Conservation (phyloP, 176 grass and related monocot species). For the Echinochloa phyllopogon region DNA sequence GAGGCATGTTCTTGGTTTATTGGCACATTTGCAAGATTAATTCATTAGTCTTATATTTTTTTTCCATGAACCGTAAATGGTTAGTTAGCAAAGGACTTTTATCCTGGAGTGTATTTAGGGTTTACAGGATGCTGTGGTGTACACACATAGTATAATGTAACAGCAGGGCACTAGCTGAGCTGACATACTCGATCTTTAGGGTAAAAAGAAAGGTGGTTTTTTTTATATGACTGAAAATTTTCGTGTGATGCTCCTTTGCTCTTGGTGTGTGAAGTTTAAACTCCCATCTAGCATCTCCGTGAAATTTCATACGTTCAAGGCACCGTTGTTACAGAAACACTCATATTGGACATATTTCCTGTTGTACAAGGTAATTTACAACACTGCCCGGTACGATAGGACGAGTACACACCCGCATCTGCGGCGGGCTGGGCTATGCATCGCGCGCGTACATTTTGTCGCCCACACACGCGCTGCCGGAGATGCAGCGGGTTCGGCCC, state of each 20-base stretch:
- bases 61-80: not conserved
- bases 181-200: conserved; percentile 9
- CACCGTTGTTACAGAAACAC: no score
- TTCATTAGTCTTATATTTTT: not conserved
- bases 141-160: not conserved
- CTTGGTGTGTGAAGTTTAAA: not conserved
- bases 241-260: not conserved
- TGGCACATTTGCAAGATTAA: not conserved
- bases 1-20: not conserved
- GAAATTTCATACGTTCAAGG: no score
- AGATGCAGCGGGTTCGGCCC: no score
- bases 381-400: no score
- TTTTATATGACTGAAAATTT: not conserved
- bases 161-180: conserved; percentile 8
- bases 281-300: no score
- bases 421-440: no score
- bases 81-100: conserved; percentile 8
- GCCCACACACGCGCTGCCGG: no score
- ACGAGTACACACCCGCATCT: no score
- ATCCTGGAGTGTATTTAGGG: not conserved
- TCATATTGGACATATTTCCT: no score
- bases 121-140: not conserved
- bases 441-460: no score
- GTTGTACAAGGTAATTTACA: no score
- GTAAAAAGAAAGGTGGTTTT: not conserved